Evolutionary conservation across 176 grass and related monocot species (phyloP), one percentile per base, ranked within the genome.

Genomic region (Areca catechu): DNA sequence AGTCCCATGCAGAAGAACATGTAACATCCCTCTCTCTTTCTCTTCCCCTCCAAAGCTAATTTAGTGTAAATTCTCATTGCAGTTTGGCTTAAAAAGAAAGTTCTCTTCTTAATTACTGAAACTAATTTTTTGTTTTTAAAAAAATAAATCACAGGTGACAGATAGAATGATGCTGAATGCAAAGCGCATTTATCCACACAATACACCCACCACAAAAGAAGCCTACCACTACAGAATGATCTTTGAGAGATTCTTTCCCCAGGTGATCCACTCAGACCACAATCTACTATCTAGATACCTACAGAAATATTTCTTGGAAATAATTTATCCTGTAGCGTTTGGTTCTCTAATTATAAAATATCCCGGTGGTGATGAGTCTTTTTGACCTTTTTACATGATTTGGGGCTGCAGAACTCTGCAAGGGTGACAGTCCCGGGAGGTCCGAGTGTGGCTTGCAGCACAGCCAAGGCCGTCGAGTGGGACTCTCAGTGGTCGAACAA

Each of bases 221-320:
- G 94, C 76, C 0, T 99, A 99, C 78, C 88, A 99, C 79, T 93
- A 99, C 76, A 57, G 94, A 12, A 93, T 86, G 94, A 83, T 99
- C 15, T 99, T 99, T 37, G 94, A 99, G 69, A 88, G 94, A 70
- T 79, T 99, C 62, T 99, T 89, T 84, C 79, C 88, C 4, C 94
- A 99, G 94, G 94, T 98, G 49, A 75, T 43, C 34, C 9, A 43
- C 34, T 43, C 7, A 43, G 34, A 43, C 34, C 34, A 43, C 34
- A 43, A 43, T 43, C 34, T 43, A 3, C 34, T 12, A 43, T 10
- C 34, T 37, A n/a, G n/a, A n/a, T n/a, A 14, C 2, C 34, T 14
- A 12, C 34, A 43, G 34, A 43, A 43, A 43, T 43, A 2, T 43
- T 43, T 43, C 10, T 12, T 14, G 34, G 10, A 43, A 43, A 14